Base-by-base conservation (phyloP, 345 rosid genomes). In the Ailanthus altissimus region DNA sequence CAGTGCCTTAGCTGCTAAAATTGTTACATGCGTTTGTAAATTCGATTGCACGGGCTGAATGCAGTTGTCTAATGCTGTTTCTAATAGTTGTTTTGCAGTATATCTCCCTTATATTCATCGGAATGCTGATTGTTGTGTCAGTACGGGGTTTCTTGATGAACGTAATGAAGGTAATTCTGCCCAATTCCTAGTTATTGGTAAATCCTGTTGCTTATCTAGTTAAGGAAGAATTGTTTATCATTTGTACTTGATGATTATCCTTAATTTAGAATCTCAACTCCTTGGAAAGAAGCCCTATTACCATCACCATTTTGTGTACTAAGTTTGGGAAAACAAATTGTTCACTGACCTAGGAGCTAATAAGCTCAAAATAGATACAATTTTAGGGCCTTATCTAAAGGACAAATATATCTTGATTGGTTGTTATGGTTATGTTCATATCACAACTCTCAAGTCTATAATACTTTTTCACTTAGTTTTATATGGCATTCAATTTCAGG, bases 141-240 rank as follows among this genome's bases (percentile, higher is more conserved):
- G 99, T 96, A 38, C 93, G 97, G 38, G 97, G 98, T 64, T 95
- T 95, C 88, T 85, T 95, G 79, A 84, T 97, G 72, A 95, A 93
- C 75, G 76, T 96, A 61, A 93, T 96, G 98, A 93, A 96, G 99
- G 97, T 92, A 81, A 85, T 65, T 60, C 70, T 75, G 59, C 47
- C 21, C 53, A 18, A 62, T 38, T 62, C 40, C 0, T 42, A 32
- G 15, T 21, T 75, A 12, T 73, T 69, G 60, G n/a, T 49, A 28
- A 49, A 5, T 68, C 7, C 12, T 14, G 9, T 67, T 59, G 28
- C 40, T 50, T 56, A 28, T n/a, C 45, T 6, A 20, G 60, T 8
- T 8, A 20, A n/a, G 43, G 20, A 49, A 21, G 70, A 20, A 62
- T 49, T 36, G 36, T n/a, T 12, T 32, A 32, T 32, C 36, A 46